Percentiles rank a stretch among this genome's conserved stretches.
Conservation (phyloP, 2,329 filamentous ascomycete genomes). For the Tolypocladium endophyticum region DNA sequence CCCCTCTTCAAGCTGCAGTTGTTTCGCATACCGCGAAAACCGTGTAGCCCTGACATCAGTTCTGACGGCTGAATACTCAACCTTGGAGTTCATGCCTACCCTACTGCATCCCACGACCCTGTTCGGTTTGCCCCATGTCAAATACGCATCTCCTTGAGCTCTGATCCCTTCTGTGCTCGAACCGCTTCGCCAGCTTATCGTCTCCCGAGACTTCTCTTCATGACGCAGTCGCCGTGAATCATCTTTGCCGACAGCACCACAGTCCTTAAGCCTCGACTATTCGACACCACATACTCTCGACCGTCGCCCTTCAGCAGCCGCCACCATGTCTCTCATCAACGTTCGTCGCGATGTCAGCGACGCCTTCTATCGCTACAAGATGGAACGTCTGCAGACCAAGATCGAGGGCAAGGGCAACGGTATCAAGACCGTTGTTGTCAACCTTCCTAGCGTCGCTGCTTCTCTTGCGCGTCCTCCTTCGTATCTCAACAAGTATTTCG, state of each 20-base stretch:
- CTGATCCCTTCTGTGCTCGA: slow-evolving; percentile 38
- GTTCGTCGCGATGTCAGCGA: slow-evolving; percentile 97
- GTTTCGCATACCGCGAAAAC: slow-evolving; percentile 93
- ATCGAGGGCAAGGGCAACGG: slow-evolving; percentile 99
- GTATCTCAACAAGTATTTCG: slow-evolving; percentile 99
- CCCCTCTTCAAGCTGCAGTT: slow-evolving; percentile 93
- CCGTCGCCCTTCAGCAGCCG: slow-evolving; percentile 20
- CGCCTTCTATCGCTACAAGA: slow-evolving; percentile 99
- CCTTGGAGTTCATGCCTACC: slow-evolving; percentile 47
- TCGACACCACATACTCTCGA: background rate
- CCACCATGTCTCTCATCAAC: slow-evolving; percentile 94
- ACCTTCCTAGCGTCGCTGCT: slow-evolving; percentile 84
- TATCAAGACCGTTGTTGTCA: slow-evolving; percentile 97
- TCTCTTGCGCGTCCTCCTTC: slow-evolving; percentile 85
- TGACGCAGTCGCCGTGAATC: slow-evolving; percentile 22
- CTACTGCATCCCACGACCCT: slow-evolving; percentile 34
- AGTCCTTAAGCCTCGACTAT: slow-evolving; percentile 1
- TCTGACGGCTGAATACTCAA: slow-evolving; percentile 72
- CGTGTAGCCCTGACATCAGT: slow-evolving; percentile 79
- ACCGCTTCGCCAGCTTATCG: slow-evolving; percentile 12
- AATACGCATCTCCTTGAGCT: slow-evolving; percentile 41
- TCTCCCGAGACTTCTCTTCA: slow-evolving; percentile 17
- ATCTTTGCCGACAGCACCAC: slow-evolving; percentile 7
- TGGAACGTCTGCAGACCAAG: slow-evolving; percentile 97
- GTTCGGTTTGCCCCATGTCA: slow-evolving; percentile 45